Base-by-base conservation (phyloP, 371 early-diverging fungal genomes). In the Blastocladiella emersonii region DNA sequence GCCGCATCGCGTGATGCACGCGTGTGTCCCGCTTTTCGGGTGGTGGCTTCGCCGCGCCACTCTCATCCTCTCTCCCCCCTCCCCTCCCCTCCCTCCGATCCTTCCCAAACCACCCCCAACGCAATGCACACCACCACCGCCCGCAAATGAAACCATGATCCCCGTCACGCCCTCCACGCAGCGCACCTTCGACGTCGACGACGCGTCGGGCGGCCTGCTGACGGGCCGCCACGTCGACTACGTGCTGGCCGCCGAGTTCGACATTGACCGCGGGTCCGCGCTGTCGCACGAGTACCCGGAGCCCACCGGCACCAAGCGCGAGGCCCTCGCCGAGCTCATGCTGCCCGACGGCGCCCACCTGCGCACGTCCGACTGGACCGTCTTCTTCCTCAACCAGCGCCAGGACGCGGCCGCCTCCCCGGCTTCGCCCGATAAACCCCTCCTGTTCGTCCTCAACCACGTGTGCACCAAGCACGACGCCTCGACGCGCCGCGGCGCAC, bases 301-400 rank as follows among this genome's bases (percentile, higher is more conserved):
- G n/a, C 76, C 82, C 30, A 90, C 91, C 12, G 89, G 89, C 13
- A 85, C 87, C 37, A 88, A 91, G 73, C 86, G 86, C 73, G 86
- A 89, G 92, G 89, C 85, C 55, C 75, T 95, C 44, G 93, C 95
- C 15, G 95, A 95, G 63, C 84, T 91, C 57, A 95, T 95, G 94
- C 72, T 95, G 57, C 95, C 95, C 15, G 95, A 95, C 70, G 95
- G 95, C 10, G 91, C 92, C 45, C 94, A 95, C 75, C 73, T 87
- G 51, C 81, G 93, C 44, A 83, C 88, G 45, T 89, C 89, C 67
- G 95, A 95, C 72, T 93, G 93, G 92, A 93, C 93, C n/a, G 83
- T 89, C 64, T 93, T 95, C 67, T 87, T 90, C 63, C 71, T 92
- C 35, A 90, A 90, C 74, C 89, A 86, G 65, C 77, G 76, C n/a